Percentiles rank a stretch among this genome's conserved stretches.
These are phyloP conservation scores for Wilcoxina mikolae DNA, from an alignment of 495 filamentous ascomycete species.

Conservation along the genomic window DNA sequence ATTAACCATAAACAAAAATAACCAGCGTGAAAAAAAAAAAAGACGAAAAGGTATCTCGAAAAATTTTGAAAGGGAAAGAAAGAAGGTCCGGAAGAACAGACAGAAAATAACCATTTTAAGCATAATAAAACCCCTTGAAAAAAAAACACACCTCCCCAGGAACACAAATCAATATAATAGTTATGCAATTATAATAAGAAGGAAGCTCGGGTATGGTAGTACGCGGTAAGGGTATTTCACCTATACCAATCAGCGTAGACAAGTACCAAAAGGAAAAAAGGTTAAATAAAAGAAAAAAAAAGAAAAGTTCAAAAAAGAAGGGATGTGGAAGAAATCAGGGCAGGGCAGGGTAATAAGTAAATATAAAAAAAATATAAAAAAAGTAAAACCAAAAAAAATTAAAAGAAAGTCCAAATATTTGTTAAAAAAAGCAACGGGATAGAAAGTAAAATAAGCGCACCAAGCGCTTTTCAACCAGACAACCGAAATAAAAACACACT, in stretches of 20 bases:
- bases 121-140: too few species aligned
- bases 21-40: too few species aligned
- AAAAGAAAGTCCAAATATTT: slow-evolving; percentile 28
- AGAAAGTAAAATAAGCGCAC: neutral
- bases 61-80: too few species aligned
- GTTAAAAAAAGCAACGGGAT: slow-evolving; percentile 7
- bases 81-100: too few species aligned
- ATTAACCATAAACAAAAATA: too few species aligned
- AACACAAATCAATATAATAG: too few species aligned
- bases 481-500: neutral
- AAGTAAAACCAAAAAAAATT: slow-evolving; percentile 20
- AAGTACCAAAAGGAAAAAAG: neutral
- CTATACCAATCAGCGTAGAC: neutral
- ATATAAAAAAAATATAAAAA: slow-evolving; percentile 16
- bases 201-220: too few species aligned
- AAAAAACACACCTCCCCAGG: too few species aligned
- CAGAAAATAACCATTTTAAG: too few species aligned
- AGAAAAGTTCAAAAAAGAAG: neutral
- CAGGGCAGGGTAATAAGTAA: slow-evolving; percentile 20
- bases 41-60: too few species aligned
- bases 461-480: neutral
- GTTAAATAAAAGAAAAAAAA: slow-evolving; percentile 1
- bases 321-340: slow-evolving; percentile 7
- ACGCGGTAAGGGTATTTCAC: too few species aligned
- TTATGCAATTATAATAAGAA: too few species aligned